phyloP scores from a whole-genome alignment of 164 flowering plant species.

The Taxillus chinensis region DNA sequence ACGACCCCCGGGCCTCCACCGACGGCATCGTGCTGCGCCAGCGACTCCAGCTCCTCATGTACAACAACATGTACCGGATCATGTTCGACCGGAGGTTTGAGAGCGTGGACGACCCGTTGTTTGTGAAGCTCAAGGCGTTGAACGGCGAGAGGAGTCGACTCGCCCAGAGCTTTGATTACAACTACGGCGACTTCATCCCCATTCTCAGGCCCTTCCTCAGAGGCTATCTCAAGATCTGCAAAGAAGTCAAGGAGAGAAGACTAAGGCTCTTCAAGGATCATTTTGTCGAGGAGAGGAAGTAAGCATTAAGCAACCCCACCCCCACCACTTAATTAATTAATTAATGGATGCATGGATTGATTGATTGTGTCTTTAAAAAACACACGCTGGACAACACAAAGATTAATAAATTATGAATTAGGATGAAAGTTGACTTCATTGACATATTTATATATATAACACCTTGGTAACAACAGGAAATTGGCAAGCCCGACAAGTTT shows the following conservation, averaged over 20 bases:
- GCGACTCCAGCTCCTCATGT: slow-evolving; percentile 77
- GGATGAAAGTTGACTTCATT: background rate
- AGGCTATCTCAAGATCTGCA: slow-evolving; percentile 61
- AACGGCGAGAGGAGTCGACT: slow-evolving; percentile 75
- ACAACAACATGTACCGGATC: slow-evolving; percentile 80
- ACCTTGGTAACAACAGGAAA: slow-evolving; percentile 35
- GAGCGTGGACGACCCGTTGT: slow-evolving; percentile 70
- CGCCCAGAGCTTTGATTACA: slow-evolving; percentile 82
- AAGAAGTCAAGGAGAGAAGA: slow-evolving; percentile 68
- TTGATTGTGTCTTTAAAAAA: background rate
- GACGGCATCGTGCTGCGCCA: slow-evolving; percentile 50
- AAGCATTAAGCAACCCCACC: slow-evolving; percentile 12
- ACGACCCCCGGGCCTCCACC: slow-evolving; percentile 39
- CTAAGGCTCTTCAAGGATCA: slow-evolving; percentile 77
- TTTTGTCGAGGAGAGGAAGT: slow-evolving; percentile 87
- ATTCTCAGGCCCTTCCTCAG: slow-evolving; percentile 65
- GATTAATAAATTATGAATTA: background rate
- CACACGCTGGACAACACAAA: no score
- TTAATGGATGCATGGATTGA: background rate
- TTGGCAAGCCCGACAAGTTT: slow-evolving; percentile 39
- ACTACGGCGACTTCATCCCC: slow-evolving; percentile 81
- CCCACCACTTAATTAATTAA: background rate
- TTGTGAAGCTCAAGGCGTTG: slow-evolving; percentile 46
- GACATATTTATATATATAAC: background rate
- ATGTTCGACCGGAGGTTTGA: slow-evolving; percentile 82